A percentile compares a stretch with the other conserved stretches of the same genome.
Evolutionary conservation across 495 filamentous ascomycete genomes (phyloP).

Genomic region (Delitschia confertaspora): DNA sequence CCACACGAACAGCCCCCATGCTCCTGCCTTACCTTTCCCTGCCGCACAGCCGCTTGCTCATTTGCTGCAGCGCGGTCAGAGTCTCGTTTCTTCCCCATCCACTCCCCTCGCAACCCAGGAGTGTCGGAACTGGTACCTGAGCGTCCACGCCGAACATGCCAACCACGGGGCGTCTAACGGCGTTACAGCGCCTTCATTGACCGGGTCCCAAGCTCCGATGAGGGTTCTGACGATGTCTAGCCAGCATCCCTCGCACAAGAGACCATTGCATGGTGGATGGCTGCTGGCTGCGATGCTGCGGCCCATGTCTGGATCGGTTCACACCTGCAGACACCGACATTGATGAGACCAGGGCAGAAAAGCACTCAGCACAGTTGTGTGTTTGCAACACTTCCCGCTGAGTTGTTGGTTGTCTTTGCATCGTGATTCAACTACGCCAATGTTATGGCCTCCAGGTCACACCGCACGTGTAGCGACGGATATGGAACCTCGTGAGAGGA

Average conservation of each 20-base stretch:
- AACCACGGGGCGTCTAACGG: not conserved
- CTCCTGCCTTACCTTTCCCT: too few relatives aligned
- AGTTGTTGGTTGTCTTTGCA: too few relatives aligned
- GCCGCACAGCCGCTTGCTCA: too few relatives aligned
- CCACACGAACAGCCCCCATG: too few relatives aligned
- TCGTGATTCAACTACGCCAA: too few relatives aligned
- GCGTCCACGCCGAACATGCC: not conserved
- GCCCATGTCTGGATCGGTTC: conserved; percentile 22
- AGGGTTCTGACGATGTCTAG: not conserved
- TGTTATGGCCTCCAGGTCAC: too few relatives aligned
- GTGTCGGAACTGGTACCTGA: conserved; percentile 4
- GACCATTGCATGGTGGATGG: conserved; percentile 13
- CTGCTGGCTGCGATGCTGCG: conserved; percentile 19
- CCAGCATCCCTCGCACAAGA: not conserved
- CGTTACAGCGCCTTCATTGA: not conserved
- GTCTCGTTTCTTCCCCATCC: too few relatives aligned
- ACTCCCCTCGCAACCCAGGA: conserved; percentile 1
- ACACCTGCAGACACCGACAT: conserved; percentile 17
- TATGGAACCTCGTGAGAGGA: too few relatives aligned
- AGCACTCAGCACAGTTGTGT: not conserved
- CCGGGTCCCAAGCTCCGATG: not conserved
- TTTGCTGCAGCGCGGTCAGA: too few relatives aligned
- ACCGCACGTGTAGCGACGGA: conserved; percentile 17
- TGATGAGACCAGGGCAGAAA: conserved; percentile 1
- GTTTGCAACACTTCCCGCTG: conserved; percentile 5